Evolutionary conservation across 345 rosid species (phyloP), one percentile per base, ranked within the genome.

Genomic region (Turritis glabra): DNA sequence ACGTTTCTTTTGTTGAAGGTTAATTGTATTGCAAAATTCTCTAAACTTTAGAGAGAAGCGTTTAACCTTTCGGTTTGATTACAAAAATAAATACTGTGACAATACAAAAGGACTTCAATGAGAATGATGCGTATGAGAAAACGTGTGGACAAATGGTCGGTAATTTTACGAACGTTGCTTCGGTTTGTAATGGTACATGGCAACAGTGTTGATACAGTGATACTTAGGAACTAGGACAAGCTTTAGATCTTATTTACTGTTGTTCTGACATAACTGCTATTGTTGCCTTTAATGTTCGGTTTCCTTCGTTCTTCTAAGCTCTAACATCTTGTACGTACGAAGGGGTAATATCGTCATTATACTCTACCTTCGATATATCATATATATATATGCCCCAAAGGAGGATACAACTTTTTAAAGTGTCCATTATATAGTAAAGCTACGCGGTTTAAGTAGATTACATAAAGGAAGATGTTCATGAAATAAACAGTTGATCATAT

Each of bases 241-340:
- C 17, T 41, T 64, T 64, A 43, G 22, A 69, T 69, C 26, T 21
- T 19, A 23, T 51, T 72, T 4, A 23, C 30, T 73, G 46, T 41
- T 40, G 19, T 29, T 63, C 77, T 73, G 70, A 72, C 64, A 73
- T 29, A 73, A 30, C 18, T 41, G 64, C 64, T 52, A 52, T 63
- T 72, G 47, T 37, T 41, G 64, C 55, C 46, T 63, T 73, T 33
- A 41, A 46, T 15, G 53, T 38, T 50, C 17, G 51, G 61, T 61
- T 26, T 71, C 59, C 50, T 50, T 50, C 12, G 22, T 50, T 48
- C 76, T 38, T 50, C 60, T 30, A 58, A 43, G 13, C 58, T 57
- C 56, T 18, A 37, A 47, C 30, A 60, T 60, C 23, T 56, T 56
- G 64, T 69, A 14, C 32, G 10, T 57, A 57, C 18, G 3, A 41